Conservation (phyloP, 192 early-diverging fungal genomes). For the Gryganskiella cystojenkinii region DNA sequence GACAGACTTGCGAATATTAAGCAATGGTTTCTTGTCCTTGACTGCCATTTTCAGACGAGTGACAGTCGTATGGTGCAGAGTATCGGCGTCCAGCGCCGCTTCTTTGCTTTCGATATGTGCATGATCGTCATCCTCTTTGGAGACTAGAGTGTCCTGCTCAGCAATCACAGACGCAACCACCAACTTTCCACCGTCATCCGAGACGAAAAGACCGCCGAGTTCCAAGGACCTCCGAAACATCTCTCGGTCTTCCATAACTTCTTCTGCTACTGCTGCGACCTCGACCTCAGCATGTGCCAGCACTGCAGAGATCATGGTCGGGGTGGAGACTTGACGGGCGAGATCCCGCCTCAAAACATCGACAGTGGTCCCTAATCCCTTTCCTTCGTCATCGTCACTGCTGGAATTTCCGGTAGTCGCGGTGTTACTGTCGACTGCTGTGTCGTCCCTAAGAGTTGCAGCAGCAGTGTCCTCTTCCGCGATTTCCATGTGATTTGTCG, state of each 20-base stretch:
- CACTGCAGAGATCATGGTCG: too few species aligned
- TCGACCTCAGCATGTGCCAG: slow-evolving; percentile 1
- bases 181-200: too few species aligned
- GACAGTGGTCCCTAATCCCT: slow-evolving; percentile 2
- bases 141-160: background rate
- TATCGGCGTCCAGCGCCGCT: background rate
- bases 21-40: background rate
- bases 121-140: background rate
- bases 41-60: background rate
- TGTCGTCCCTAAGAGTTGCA: too few species aligned
- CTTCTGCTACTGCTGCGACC: background rate
- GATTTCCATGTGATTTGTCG: slow-evolving; percentile 45
- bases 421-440: too few species aligned
- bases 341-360: slow-evolving; percentile 16
- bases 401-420: too few species aligned
- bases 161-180: background rate
- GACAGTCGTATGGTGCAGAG: background rate
- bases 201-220: background rate
- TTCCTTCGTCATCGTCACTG: background rate
- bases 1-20: too few species aligned
- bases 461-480: slow-evolving; percentile 6
- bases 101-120: too few species aligned
- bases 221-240: slow-evolving; percentile 18
- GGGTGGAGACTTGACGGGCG: background rate
- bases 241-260: slow-evolving; percentile 14